phyloP scores from a whole-genome alignment of 2,329 filamentous ascomycete genomes.

The Bipolaris bicolor region DNA sequence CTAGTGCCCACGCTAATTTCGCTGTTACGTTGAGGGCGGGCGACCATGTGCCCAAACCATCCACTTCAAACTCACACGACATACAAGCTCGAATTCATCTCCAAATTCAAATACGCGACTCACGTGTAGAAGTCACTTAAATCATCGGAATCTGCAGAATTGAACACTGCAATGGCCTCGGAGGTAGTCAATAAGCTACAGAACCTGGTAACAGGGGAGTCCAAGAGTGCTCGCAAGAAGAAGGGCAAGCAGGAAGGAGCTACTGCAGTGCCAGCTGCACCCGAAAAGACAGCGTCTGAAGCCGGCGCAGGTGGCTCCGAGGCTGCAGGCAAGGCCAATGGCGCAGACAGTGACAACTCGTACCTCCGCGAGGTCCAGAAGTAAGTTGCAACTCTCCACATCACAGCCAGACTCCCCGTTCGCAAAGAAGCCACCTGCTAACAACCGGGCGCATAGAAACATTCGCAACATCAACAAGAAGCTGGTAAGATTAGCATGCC shows the following conservation, averaged over 20 bases:
- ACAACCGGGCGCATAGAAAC: conserved; percentile 62
- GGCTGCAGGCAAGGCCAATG: conserved; percentile 55
- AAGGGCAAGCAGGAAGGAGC: conserved; percentile 53
- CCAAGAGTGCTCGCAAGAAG: conserved; percentile 61
- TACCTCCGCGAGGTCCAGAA: conserved; percentile 91
- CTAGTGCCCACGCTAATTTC: conserved; percentile 22
- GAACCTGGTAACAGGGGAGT: conserved; percentile 62
- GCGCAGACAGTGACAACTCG: conserved; percentile 72
- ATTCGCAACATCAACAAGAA: conserved; percentile 95
- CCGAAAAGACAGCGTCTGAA: conserved; percentile 45
- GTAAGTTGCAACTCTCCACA: conserved; percentile 59
- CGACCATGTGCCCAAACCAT: conserved; percentile 19
- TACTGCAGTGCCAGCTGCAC: conserved; percentile 52
- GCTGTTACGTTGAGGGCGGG: conserved; percentile 19
- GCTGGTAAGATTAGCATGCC: conserved; percentile 67
- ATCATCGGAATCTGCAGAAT: conserved; percentile 14
- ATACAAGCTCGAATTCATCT: conserved; percentile 9
- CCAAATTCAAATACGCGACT: conserved; percentile 17
- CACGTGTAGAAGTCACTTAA: conserved; percentile 23
- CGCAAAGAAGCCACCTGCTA: conserved; percentile 20
- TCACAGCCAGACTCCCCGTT: conserved; percentile 1
- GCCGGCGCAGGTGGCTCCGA: conserved; percentile 40
- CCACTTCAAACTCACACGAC: conserved; percentile 18
- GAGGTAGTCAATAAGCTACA: conserved; percentile 68
- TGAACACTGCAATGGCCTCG: conserved; percentile 52